Evolutionary conservation across 2,329 filamentous ascomycete genomes (phyloP).

Genomic region (Claviceps humidiphila): DNA sequence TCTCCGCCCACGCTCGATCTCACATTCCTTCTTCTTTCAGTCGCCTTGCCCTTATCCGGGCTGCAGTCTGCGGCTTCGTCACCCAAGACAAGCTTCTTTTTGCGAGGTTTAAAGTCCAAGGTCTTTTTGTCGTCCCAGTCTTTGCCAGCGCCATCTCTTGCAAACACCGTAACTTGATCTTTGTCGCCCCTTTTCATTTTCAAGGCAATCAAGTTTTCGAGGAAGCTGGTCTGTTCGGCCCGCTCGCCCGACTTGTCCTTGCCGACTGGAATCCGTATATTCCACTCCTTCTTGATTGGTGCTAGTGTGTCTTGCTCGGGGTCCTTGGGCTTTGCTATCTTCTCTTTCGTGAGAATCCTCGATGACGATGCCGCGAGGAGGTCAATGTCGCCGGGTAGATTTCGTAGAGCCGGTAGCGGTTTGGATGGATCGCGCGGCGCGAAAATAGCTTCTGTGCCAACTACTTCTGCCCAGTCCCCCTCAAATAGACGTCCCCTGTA

Average conservation of each 20-base stretch:
- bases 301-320: conserved; percentile 21
- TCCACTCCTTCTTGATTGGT: conserved; percentile 27
- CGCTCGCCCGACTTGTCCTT: conserved; percentile 35
- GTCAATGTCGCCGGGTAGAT: conserved; percentile 43
- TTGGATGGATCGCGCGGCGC: conserved; percentile 25
- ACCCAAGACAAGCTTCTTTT: conserved; percentile 8
- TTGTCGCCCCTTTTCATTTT: conserved; percentile 52
- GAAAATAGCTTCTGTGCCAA: conserved; percentile 76
- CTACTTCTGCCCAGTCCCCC: conserved; percentile 68
- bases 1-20: conserved; percentile 4
- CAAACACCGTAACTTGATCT: conserved; percentile 51
- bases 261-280: conserved; percentile 31
- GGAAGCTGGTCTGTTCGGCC: conserved; percentile 40
- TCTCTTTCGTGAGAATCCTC: conserved; percentile 42
- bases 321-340: conserved; percentile 38
- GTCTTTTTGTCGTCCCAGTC: conserved; percentile 28
- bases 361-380: conserved; percentile 53
- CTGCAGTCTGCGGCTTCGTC: neutral
- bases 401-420: conserved; percentile 28
- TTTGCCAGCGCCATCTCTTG: conserved; percentile 29
- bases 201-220: conserved; percentile 51
- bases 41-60: conserved; percentile 7
- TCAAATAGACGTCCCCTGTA: conserved; percentile 69
- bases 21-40: conserved; percentile 1
- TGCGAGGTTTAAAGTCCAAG: conserved; percentile 25